Evolutionary conservation across 2,329 filamentous ascomycete genomes (phyloP).

Genomic region (Pseudogymnoascus sp.): DNA sequence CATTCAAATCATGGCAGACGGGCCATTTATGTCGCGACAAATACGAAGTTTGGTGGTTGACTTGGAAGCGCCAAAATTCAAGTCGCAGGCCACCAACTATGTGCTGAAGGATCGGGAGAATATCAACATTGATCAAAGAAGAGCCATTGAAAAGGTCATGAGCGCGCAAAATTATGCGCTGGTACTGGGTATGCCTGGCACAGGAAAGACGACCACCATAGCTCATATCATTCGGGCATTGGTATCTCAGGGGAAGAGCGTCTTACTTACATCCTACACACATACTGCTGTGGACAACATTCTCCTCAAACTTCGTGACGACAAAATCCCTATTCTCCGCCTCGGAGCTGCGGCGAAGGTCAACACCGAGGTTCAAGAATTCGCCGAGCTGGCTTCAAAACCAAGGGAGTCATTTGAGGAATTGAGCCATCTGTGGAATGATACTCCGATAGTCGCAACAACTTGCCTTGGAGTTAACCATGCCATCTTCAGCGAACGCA

Average conservation of each 20-base stretch:
- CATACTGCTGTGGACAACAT: constrained; percentile 99
- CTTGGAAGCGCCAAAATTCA: constrained; percentile 66
- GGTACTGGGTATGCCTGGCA: constrained; percentile 97
- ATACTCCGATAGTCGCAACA: constrained; percentile 83
- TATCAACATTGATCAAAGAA: constrained; percentile 81
- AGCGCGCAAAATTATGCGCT: constrained; percentile 90
- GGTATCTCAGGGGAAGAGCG: constrained; percentile 81
- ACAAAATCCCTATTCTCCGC: constrained; percentile 73
- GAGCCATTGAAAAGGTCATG: constrained; percentile 91
- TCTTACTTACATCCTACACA: constrained; percentile 89
- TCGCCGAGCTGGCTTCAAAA: constrained; percentile 69
- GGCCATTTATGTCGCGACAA: constrained; percentile 60
- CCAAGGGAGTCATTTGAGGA: constrained; percentile 74
- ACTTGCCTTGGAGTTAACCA: constrained; percentile 92
- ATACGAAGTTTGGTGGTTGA: constrained; percentile 78
- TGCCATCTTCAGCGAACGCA: constrained; percentile 75
- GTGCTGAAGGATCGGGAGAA: constrained; percentile 53
- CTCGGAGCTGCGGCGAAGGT: constrained; percentile 80
- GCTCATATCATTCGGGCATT: constrained; percentile 92
- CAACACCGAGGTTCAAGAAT: constrained; percentile 78
- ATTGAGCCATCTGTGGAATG: constrained; percentile 75
- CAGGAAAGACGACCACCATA: constrained; percentile 96
- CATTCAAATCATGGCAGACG: constrained; percentile 81
- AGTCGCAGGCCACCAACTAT: constrained; percentile 55
- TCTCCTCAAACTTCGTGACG: constrained; percentile 76